Conservation (phyloP, 1,139 yeast genomes). For the Saccharomyces pastorianus region DNA sequence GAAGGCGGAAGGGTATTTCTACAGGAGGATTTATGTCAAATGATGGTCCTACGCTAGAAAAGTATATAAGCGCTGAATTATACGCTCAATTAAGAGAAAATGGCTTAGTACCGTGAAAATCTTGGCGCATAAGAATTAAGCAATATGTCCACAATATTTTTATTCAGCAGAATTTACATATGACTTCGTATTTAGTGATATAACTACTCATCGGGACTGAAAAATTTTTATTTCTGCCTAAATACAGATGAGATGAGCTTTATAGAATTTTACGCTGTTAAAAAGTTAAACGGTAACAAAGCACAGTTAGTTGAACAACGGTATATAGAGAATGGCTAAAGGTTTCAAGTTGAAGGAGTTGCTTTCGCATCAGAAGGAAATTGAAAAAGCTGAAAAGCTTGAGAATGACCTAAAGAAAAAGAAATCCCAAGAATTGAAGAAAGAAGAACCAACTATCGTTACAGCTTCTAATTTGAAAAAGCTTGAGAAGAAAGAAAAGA, state of each 20-base stretch:
- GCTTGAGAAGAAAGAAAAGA: slow-evolving; percentile 9
- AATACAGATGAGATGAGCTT: slow-evolving; percentile 17
- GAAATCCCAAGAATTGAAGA: slow-evolving; percentile 19
- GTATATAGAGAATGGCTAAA: slow-evolving; percentile 29
- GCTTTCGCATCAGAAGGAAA: slow-evolving; percentile 26
- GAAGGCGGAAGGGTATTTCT: slow-evolving; percentile 73
- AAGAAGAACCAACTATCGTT: slow-evolving; percentile 31
- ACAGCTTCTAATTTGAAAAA: slow-evolving; percentile 28
- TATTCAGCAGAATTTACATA: not conserved
- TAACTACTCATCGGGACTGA: not conserved
- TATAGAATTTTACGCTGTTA: slow-evolving; percentile 10
- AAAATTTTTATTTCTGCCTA: slow-evolving; percentile 2
- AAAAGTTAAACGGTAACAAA: not conserved
- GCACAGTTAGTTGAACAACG: not conserved
- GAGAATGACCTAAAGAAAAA: slow-evolving; percentile 18
- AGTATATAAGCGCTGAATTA: slow-evolving; percentile 59
- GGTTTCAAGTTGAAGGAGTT: slow-evolving; percentile 33
- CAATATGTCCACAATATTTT: not conserved
- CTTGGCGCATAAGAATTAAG: not conserved
- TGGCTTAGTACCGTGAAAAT: slow-evolving; percentile 31
- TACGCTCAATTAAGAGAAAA: slow-evolving; percentile 46
- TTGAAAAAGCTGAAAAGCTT: slow-evolving; percentile 17
- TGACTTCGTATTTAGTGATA: not conserved
- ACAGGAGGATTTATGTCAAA: slow-evolving; percentile 48
- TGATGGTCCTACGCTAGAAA: slow-evolving; percentile 69